Evolutionary conservation across 129 eudicot species (phyloP).

Genomic region (Glebionis coronaria): DNA sequence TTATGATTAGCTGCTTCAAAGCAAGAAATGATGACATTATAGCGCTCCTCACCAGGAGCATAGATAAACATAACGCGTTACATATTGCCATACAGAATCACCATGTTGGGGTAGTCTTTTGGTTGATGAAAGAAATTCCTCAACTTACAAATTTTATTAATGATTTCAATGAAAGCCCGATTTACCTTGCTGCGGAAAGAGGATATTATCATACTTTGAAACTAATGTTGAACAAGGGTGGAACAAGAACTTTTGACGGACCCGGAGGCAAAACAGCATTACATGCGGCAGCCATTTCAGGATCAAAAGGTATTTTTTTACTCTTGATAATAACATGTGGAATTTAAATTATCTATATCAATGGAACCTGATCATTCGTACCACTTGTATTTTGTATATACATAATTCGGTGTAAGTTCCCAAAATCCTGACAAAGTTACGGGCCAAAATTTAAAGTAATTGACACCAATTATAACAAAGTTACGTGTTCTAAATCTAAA

Average conservation of each 20-base stretch:
- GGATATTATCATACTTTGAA: neutral
- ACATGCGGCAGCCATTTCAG: slow-evolving; percentile 17
- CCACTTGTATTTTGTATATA: too few relatives aligned
- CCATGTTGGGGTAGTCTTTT: neutral
- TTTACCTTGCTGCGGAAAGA: slow-evolving; percentile 29
- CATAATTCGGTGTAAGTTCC: too few relatives aligned
- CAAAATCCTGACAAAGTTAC: too few relatives aligned
- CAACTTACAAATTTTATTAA: slow-evolving; percentile 1
- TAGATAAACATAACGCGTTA: slow-evolving; percentile 13
- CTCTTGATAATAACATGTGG: neutral
- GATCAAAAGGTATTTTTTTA: neutral
- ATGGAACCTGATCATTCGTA: too few relatives aligned
- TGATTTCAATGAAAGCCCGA: slow-evolving; percentile 24
- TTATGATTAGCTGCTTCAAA: too few relatives aligned
- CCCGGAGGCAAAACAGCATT: slow-evolving; percentile 27
- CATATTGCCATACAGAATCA: slow-evolving; percentile 24
- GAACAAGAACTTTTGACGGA: slow-evolving; percentile 6
- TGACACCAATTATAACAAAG: too few relatives aligned
- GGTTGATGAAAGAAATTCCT: slow-evolving; percentile 9
- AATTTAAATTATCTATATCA: too few relatives aligned
- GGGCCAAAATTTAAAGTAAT: too few relatives aligned
- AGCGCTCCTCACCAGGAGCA: neutral
- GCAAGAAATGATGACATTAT: neutral
- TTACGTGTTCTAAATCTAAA: too few relatives aligned
- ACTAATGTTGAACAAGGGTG: neutral